These are phyloP conservation scores for Tolypocladium paradoxum DNA, from an alignment of 2,329 filamentous ascomycete genomes.

Conservation along the genomic window DNA sequence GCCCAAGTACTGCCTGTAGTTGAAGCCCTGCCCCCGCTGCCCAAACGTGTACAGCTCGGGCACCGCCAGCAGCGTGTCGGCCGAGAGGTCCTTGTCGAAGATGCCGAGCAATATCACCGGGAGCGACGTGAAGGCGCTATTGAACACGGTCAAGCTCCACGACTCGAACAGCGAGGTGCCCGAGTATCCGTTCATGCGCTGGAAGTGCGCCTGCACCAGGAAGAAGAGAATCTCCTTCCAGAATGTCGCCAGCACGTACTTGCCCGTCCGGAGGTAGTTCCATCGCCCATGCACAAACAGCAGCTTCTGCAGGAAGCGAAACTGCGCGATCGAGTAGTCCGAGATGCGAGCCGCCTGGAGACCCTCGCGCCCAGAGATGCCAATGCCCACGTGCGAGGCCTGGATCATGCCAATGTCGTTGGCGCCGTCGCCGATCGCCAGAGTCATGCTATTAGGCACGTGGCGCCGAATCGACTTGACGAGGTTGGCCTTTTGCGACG, in stretches of 20 bases:
- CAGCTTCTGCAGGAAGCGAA: constrained; percentile 76
- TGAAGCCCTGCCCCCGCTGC: constrained; percentile 62
- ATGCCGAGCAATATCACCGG: constrained; percentile 82
- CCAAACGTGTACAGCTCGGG: constrained; percentile 84
- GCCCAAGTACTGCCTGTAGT: constrained; percentile 57
- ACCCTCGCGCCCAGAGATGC: constrained; percentile 86
- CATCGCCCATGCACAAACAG: constrained; percentile 78
- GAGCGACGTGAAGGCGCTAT: constrained; percentile 85
- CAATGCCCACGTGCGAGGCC: constrained; percentile 73
- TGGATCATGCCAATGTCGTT: constrained; percentile 97
- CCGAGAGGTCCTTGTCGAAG: constrained; percentile 79
- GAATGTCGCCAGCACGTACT: constrained; percentile 83
- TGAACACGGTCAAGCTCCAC: constrained; percentile 82
- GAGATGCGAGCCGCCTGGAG: constrained; percentile 82
- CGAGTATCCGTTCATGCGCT: constrained; percentile 75
- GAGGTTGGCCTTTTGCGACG: constrained; percentile 78
- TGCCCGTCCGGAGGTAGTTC: constrained; percentile 82
- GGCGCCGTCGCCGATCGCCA: constrained; percentile 87
- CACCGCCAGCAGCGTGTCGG: constrained; percentile 79
- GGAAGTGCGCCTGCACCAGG: constrained; percentile 72
- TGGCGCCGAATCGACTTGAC: constrained; percentile 52
- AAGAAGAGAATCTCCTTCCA: constrained; percentile 86
- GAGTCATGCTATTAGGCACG: constrained; percentile 48
- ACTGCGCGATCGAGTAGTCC: constrained; percentile 87
- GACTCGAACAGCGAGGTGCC: constrained; percentile 86